Conservation (phyloP, 805 yeast species). For the Candida chauliodis region DNA sequence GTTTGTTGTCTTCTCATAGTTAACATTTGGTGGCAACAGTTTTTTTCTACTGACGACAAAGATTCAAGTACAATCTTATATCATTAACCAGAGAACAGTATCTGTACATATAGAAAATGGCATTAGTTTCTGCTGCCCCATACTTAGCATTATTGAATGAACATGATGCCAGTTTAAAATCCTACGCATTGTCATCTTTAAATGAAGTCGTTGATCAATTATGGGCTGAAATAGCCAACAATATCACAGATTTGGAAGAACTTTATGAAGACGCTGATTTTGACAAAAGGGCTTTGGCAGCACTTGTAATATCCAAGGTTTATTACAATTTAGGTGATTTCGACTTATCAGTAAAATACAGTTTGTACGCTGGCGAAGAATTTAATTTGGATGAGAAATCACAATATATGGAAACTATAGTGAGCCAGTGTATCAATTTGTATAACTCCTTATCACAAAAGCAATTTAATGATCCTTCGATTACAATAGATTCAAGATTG, state of each 20-base stretch:
- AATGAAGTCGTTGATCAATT: conserved; percentile 81
- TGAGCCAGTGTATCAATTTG: conserved; percentile 84
- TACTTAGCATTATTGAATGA: conserved; percentile 86
- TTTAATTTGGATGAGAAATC: conserved; percentile 72
- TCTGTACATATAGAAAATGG: conserved; percentile 30
- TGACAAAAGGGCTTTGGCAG: conserved; percentile 78
- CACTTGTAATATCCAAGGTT: conserved; percentile 86
- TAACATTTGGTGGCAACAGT: conserved; percentile 8
- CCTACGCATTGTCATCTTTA: conserved; percentile 80
- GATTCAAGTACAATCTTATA: no score
- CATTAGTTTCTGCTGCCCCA: conserved; percentile 84
- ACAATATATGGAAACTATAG: conserved; percentile 91
- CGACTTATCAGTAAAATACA: conserved; percentile 83
- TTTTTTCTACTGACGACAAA: no score
- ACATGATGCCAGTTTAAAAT: conserved; percentile 69
- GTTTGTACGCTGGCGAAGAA: conserved; percentile 76
- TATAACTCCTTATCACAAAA: conserved; percentile 66
- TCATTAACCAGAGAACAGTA: no score
- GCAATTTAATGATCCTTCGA: conserved; percentile 22
- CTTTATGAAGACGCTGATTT: conserved; percentile 81
- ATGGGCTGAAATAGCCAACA: conserved; percentile 97
- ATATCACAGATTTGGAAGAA: conserved; percentile 82
- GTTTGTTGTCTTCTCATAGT: not conserved
- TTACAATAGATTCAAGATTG: conserved; percentile 57
- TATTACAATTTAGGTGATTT: conserved; percentile 91